Conservation (phyloP, 208 protist species). For the Acanthamoeba royreba region DNA sequence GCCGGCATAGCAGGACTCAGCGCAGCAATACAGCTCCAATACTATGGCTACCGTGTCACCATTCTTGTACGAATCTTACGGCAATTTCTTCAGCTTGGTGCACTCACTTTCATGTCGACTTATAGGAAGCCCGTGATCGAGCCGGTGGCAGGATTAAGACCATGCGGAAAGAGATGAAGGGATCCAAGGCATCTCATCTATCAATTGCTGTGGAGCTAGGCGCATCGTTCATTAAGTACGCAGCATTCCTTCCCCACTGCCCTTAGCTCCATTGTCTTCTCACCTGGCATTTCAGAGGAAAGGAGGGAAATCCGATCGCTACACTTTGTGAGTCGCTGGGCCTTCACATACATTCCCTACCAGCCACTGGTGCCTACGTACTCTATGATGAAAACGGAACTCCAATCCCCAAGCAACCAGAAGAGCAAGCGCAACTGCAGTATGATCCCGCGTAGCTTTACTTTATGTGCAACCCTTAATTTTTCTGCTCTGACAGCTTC, state of each 20-base stretch:
- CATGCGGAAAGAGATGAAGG: conserved; percentile 6
- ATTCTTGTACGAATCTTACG: not conserved
- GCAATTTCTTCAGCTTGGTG: not conserved
- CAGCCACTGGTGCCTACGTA: not conserved
- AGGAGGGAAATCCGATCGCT: not conserved
- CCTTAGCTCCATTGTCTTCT: not conserved
- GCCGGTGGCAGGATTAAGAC: not conserved
- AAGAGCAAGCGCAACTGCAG: not conserved
- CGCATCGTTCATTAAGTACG: not conserved
- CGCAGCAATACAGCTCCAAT: conserved; percentile 10
- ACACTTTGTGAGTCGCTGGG: not conserved
- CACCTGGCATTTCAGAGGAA: not conserved
- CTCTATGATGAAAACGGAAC: not conserved
- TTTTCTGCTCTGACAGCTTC: not conserved
- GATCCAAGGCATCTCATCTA: not conserved
- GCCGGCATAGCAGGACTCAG: conserved; percentile 46
- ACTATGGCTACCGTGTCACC: not conserved
- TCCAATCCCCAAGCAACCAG: not conserved
- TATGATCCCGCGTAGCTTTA: not conserved
- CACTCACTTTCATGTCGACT: not conserved
- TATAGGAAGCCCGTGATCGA: not conserved
- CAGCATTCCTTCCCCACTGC: not conserved
- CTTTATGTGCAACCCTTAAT: not conserved
- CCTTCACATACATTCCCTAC: not conserved
- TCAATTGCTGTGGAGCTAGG: not conserved